Base-by-base conservation (phyloP, 208 protist genomes). In the Leishmania aethiopica region DNA sequence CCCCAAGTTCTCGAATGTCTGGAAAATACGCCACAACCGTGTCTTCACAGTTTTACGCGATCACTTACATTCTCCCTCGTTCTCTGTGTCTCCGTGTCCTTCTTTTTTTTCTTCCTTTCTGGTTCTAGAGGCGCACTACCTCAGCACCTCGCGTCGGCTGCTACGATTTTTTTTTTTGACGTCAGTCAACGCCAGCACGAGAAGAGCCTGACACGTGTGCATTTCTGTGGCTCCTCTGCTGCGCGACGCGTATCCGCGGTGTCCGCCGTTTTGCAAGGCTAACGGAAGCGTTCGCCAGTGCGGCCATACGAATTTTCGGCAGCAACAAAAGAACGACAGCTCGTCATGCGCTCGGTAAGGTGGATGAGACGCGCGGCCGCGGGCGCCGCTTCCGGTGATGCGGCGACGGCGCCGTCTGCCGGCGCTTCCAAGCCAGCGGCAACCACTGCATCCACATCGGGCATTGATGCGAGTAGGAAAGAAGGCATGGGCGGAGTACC, bases 291-390 rank as follows among this genome's bases (percentile, higher is more conserved):
- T 10, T 37, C n/a, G 60, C 40, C 0, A 40, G 60, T 10, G 69
- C 19, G 62, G 49, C n/a, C 15, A 62, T 0, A 76, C 72, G n/a
- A 32, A 10, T 51, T 51, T 51, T 73, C 25, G 32, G 40, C 22
- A 71, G 17, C 51, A 55, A 55, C 51, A 47, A 53, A 51, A 45
- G 4, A 25, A 8, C 13, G 19, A 32, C 15, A 3, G 40, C 15
- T 3, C 59, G 59, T 47, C 17, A 73, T 80, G 62, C 60, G 64
- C 19, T 57, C 60, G 13, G 40, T 60, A 42, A 49, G 77, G 77
- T 80, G 77, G 76, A 64, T 71, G 28, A 25, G 76, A 19, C 35
- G 76, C 47, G 55, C 76, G 42, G 55, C 55, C 22, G 15, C 45
- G 15, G 59, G 59, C 15, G 60, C 42, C 35, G 59, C 45, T 51